phyloP scores from a whole-genome alignment of 768 basidiomycete genomes.

The Termitomyces sp. region DNA sequence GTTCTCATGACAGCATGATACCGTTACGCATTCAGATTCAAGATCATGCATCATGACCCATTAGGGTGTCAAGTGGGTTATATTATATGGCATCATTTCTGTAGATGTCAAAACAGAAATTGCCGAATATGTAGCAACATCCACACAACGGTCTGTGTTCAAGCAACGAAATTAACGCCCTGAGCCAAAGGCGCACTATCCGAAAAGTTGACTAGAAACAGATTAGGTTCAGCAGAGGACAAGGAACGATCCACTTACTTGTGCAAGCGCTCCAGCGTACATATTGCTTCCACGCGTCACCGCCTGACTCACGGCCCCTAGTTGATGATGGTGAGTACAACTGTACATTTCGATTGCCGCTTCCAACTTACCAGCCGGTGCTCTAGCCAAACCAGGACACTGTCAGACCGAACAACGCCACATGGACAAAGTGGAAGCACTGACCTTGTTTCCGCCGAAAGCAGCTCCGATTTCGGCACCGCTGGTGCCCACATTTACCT shows the following conservation, averaged over 20 bases:
- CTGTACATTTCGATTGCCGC: conserved; percentile 1
- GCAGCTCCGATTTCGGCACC: conserved; percentile 70
- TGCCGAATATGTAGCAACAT: conserved; percentile 9
- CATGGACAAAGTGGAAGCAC: conserved; percentile 11
- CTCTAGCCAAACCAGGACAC: conserved; percentile 39
- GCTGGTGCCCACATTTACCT: conserved; percentile 58
- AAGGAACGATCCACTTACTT: conserved; percentile 24
- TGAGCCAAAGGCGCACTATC: conserved; percentile 88
- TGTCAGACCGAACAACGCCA: conserved; percentile 15
- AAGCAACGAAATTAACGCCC: conserved; percentile 77
- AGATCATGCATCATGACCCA: conserved; percentile 4
- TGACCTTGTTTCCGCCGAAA: conserved; percentile 91
- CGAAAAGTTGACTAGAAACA: conserved; percentile 72
- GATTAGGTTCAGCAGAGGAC: not conserved
- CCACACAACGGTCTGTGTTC: conserved; percentile 11
- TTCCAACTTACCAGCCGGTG: conserved; percentile 66
- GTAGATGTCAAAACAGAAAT: not conserved
- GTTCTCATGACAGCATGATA: conserved; percentile 7
- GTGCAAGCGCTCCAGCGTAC: conserved; percentile 91
- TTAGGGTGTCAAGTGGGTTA: not conserved
- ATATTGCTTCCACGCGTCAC: conserved; percentile 98
- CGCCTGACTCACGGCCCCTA: conserved; percentile 95
- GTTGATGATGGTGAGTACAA: conserved; percentile 5
- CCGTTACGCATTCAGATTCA: not conserved
- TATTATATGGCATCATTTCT: conserved; percentile 1